Base-by-base conservation (phyloP, 2,329 filamentous ascomycete species). In the Fusarium duplospermum region DNA sequence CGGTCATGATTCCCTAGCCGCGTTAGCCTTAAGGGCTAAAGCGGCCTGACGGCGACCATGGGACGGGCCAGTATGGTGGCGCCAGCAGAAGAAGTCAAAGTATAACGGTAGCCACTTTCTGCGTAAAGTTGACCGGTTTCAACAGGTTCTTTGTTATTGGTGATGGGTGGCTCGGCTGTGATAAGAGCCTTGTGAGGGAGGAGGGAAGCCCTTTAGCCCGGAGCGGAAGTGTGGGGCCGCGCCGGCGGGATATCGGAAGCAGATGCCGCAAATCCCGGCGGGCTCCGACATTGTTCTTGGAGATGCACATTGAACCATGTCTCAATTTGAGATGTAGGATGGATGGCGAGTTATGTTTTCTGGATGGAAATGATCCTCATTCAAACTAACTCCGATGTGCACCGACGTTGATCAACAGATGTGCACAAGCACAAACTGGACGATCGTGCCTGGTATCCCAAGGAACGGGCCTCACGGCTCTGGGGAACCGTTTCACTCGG, bases 21-120 rank as follows among this genome's bases (percentile, higher is more conserved):
- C 66, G 47, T 47, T 73, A 75, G 72, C 72, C 62, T 35, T 9
- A 33, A 64, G 62, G 66, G 61, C 69, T 74, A 75, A 70, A 62
- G 72, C 60, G 62, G 54, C 71, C 72, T 62, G 57, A 67, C 64
- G 70, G 62, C 24, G 29, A 47, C 66, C 69, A 64, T 67, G 72
- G 61, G 62, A 50, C 50, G 62, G 45, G 24, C 72, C 72, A 73
- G 67, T 75, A 70, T 67, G 9, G 27, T n/a, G 54, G 29, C 61
- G 72, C 58, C 72, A 75, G 52, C 66, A 29, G 58, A 64, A 40
- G 62, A 63, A 31, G 40, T 60, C 59, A 18, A 33, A 59, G 47
- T 16, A 42, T 47, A 31, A 74, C 45, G 29, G 50, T 62, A 70
- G 69, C 72, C 72, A 74, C 69, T 47, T 38, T 38, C 54, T 54